Evolutionary conservation across 495 filamentous ascomycete genomes (phyloP), one percentile per base, ranked within the genome.

Genomic region (Cryomyces antarcticus): DNA sequence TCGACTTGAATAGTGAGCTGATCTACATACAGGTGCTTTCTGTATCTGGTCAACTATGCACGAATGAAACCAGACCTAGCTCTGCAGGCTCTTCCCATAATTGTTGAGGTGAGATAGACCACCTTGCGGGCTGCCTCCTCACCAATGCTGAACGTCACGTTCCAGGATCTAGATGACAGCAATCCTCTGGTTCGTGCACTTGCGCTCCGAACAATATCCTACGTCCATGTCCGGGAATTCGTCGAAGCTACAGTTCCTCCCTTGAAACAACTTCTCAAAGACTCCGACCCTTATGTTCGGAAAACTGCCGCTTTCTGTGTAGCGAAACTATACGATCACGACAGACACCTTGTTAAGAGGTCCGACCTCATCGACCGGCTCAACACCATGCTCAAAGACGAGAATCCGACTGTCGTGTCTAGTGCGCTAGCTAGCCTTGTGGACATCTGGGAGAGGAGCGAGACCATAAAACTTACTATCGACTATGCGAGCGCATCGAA

Each of bases 391-490:
- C 64, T 99, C 43, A 73, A 82, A 52, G 89, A 99, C 52, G 88
- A 94, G 57, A 96, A 96, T 56, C 86, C 89, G 4, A 99, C 89
- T 0, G 89, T 99, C 9, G 87, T 96, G 6, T 85, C 92, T 9
- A 93, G 84, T 52, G 88, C 92, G 6, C 62, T 99, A 52, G 89
- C 92, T 1, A 73, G 79, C 28, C 59, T 99, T 55, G 86, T 93
- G 73, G 89, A 99, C 61, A 99, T 99, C 42, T 99, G 89, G 89
- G 89, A 95, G 57, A 70, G 88, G 41, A 95, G 85, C 55, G 89
- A 96, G 57, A 80, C 78, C 44, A 99, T 99, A 60, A 96, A 93
- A 50, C 73, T 99, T 39, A 95, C 92, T 2, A 95, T 99, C 51
- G 89, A 99, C 59, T 94, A 96, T 58, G 74, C 73, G 42, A 96